Evolutionary conservation across 169 alveolate species (phyloP).

Genomic region (Cryptosporidium bovis): DNA sequence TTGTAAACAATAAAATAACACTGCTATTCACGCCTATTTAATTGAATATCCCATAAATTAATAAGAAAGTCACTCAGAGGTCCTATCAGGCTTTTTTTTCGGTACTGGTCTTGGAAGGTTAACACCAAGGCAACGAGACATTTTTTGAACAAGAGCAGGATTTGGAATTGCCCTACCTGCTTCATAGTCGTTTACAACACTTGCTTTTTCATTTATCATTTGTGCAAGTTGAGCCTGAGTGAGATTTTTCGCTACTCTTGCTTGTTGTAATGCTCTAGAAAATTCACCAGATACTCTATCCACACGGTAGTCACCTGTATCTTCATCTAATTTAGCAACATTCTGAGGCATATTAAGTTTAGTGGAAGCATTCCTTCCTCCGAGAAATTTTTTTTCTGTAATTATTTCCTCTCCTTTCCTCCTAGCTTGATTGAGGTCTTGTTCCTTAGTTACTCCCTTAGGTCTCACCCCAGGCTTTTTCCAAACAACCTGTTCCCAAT

Average conservation of each 20-base stretch:
- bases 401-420: conserved; percentile 68
- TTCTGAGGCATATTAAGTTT: conserved; percentile 41
- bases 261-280: conserved; percentile 78
- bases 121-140: conserved; percentile 80
- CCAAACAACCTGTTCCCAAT: conserved; percentile 73
- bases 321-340: conserved; percentile 61
- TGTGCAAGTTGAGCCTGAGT: conserved; percentile 86
- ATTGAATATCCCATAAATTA: no score
- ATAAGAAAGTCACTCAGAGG: conserved; percentile 1
- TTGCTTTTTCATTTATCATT: conserved; percentile 82
- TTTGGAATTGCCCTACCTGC: conserved; percentile 81
- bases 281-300: conserved; percentile 69
- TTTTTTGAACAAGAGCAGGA: conserved; percentile 79
- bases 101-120: conserved; percentile 81
- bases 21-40: no score
- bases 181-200: conserved; percentile 82
- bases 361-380: conserved; percentile 62
- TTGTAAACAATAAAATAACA: no score
- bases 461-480: conserved; percentile 52
- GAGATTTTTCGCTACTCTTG: conserved; percentile 80
- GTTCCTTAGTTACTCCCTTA: conserved; percentile 67
- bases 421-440: conserved; percentile 63
- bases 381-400: conserved; percentile 63
- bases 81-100: conserved; percentile 66
- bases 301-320: conserved; percentile 68